A percentile compares a stretch with the other conserved stretches of the same genome.
phyloP scores from a whole-genome alignment of 768 basidiomycete genomes.

The Lactarius deliciosus region DNA sequence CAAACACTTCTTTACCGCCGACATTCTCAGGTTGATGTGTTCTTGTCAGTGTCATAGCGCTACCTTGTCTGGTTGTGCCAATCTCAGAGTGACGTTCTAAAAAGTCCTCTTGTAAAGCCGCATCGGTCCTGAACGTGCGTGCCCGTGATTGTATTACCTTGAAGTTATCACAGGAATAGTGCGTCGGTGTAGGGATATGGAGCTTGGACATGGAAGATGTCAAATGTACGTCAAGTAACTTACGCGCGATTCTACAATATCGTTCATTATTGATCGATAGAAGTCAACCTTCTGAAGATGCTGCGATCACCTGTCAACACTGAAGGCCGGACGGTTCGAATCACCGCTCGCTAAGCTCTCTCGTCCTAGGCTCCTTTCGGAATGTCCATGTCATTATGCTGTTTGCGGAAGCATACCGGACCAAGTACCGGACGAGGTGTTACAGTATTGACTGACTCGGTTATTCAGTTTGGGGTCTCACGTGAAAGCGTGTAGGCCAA shows the following conservation, averaged over 20 bases:
- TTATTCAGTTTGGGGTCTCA: background rate
- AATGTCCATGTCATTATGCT: background rate
- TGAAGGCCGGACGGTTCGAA: background rate
- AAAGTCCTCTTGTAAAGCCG: background rate
- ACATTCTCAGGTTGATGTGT: background rate
- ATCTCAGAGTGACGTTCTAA: background rate
- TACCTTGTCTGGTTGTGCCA: background rate
- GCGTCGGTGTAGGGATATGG: background rate
- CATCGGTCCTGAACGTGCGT: background rate
- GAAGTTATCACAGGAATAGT: background rate
- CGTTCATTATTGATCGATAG: background rate
- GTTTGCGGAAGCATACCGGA: background rate
- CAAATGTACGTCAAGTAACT: conserved; percentile 15
- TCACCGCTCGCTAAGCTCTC: background rate
- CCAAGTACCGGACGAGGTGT: background rate
- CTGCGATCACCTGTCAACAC: background rate
- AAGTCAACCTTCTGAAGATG: background rate
- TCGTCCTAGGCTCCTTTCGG: conserved; percentile 16
- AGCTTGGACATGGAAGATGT: conserved; percentile 6
- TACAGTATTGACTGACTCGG: background rate
- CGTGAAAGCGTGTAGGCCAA: background rate
- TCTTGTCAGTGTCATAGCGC: background rate
- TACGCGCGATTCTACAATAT: conserved; percentile 3
- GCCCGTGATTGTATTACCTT: background rate
- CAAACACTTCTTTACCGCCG: background rate